Evolutionary conservation across 352 stramenopile genomes (phyloP).

Genomic region (Pythium periplocum): DNA sequence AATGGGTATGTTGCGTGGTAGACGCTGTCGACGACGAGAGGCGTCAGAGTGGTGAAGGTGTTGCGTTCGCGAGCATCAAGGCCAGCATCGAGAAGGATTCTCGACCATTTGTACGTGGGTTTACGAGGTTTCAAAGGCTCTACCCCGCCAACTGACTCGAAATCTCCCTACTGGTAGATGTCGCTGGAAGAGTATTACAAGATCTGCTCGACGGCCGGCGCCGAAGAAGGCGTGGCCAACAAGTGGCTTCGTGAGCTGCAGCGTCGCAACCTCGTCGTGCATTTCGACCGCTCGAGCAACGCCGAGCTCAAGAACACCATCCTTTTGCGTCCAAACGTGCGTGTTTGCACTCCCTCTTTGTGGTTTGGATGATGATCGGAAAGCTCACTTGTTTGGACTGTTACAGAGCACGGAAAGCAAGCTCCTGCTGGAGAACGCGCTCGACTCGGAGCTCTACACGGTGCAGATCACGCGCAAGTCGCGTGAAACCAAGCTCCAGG

Average conservation of each 20-base stretch:
- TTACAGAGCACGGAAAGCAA: constrained; percentile 66
- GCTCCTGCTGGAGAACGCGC: constrained; percentile 56
- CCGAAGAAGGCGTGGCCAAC: constrained; percentile 59
- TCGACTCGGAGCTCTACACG: constrained; percentile 74
- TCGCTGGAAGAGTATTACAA: constrained; percentile 64
- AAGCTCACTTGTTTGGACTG: background rate
- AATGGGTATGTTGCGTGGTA: too few species aligned
- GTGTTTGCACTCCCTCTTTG: constrained; percentile 1
- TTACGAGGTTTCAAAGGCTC: too few species aligned
- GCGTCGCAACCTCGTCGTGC: constrained; percentile 64
- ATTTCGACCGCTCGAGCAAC: constrained; percentile 68
- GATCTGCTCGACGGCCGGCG: constrained; percentile 65
- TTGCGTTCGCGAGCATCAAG: constrained; percentile 65
- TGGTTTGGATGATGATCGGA: too few species aligned
- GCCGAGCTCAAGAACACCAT: constrained; percentile 60
- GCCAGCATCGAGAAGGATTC: constrained; percentile 53
- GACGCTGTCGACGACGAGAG: constrained; percentile 26
- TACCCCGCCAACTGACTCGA: too few species aligned
- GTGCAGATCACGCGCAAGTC: constrained; percentile 57
- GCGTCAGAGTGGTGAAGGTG: constrained; percentile 30
- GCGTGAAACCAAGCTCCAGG: constrained; percentile 42
- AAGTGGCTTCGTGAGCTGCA: constrained; percentile 78
- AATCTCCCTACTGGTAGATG: constrained; percentile 24
- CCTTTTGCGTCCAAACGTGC: constrained; percentile 63
- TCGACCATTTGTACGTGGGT: constrained; percentile 34